A percentile compares a stretch with the other conserved stretches of the same genome.
Conservation (phyloP, 1,139 yeast species). For the Chernovozyma aurita region DNA sequence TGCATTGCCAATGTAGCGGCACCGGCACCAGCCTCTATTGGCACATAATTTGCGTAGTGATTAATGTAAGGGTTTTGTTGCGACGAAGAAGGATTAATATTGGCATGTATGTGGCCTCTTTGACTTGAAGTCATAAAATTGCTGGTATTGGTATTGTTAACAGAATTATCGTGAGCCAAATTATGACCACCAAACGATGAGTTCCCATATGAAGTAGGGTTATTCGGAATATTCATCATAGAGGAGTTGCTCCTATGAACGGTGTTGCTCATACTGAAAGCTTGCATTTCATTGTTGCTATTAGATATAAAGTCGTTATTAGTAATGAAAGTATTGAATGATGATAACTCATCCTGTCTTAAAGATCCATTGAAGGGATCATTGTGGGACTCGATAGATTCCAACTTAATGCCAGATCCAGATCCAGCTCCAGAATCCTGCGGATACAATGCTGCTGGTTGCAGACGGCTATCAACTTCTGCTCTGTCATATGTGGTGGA, state of each 20-base stretch:
- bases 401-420: constrained; percentile 5
- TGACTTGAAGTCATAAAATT: not conserved
- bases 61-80: constrained; percentile 7
- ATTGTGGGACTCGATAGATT: not conserved
- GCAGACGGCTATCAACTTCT: no score
- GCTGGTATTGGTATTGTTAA: constrained; percentile 4
- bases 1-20: constrained; percentile 5
- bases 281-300: not conserved
- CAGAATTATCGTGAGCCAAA: constrained; percentile 2
- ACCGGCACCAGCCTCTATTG: constrained; percentile 13
- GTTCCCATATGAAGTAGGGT: not conserved
- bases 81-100: no score
- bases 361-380: constrained; percentile 1
- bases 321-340: constrained; percentile 13
- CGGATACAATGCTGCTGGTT: no score
- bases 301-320: constrained; percentile 12
- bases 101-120: not conserved
- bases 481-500: not conserved
- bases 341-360: constrained; percentile 6
- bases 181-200: not conserved
- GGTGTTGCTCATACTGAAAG: constrained; percentile 2
- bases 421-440: not conserved
- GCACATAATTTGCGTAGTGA: constrained; percentile 17
- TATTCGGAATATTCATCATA: not conserved
- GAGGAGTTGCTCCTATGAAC: constrained; percentile 1